Evolutionary conservation across 371 early-diverging fungal species (phyloP).

Genomic region (Amoeboaphelidium protococcarum): DNA sequence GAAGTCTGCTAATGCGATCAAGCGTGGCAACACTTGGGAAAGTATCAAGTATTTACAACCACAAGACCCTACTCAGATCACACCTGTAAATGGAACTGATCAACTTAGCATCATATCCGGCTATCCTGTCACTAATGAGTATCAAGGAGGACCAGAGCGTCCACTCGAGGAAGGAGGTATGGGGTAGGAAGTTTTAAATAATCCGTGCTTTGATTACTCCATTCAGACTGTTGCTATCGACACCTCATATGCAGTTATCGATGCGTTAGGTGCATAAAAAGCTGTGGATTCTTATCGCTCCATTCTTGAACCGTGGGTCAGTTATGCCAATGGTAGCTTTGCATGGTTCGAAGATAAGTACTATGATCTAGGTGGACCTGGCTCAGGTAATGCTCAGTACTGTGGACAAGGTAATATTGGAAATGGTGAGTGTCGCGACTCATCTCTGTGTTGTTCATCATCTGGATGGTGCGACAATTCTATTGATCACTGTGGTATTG

Average conservation of each 20-base stretch:
- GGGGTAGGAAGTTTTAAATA: not conserved
- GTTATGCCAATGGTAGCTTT: not conserved
- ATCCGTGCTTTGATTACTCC: not conserved
- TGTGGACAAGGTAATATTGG: not conserved
- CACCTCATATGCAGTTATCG: not conserved
- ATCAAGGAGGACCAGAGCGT: not conserved
- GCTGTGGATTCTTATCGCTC: not conserved
- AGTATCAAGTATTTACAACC: not conserved
- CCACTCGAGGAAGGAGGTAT: not conserved
- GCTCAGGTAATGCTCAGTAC: not conserved
- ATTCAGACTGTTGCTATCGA: not conserved
- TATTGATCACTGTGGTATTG: not conserved
- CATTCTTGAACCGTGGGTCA: not conserved
- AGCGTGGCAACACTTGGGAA: not conserved
- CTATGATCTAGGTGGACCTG: not conserved
- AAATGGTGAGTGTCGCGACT: not conserved
- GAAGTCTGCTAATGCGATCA: not conserved
- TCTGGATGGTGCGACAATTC: not conserved
- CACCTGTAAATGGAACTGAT: not conserved
- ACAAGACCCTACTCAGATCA: not conserved
- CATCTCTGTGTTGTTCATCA: not conserved
- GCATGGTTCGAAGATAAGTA: not conserved
- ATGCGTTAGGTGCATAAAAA: not conserved
- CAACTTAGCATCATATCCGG: not conserved
- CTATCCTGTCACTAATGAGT: not conserved